Conservation (phyloP, 768 basidiomycete species). For the Harrya chromipes region DNA sequence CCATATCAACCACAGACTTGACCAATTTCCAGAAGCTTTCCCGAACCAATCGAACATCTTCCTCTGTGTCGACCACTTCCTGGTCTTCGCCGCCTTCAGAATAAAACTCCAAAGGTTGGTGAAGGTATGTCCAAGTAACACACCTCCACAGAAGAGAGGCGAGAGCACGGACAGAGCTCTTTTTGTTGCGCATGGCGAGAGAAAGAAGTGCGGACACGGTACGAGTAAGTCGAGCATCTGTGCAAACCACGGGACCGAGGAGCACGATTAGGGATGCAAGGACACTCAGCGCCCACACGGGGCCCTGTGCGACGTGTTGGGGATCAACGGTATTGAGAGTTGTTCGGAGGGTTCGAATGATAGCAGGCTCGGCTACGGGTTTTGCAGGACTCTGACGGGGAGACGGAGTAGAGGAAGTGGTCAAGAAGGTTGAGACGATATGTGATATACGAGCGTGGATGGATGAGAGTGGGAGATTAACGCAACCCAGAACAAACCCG, state of each 20-base stretch:
- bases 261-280: conserved; percentile 63
- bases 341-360: conserved; percentile 64
- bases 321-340: conserved; percentile 57
- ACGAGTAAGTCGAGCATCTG: conserved; percentile 42
- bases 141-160: conserved; percentile 64
- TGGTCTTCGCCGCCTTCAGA: conserved; percentile 25
- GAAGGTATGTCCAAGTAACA: conserved; percentile 63
- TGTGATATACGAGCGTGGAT: conserved; percentile 54
- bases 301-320: conserved; percentile 64
- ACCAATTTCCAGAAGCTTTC: conserved; percentile 49
- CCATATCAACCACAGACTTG: conserved; percentile 51
- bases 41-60: conserved; percentile 28
- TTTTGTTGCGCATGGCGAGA: conserved; percentile 57
- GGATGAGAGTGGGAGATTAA: conserved; percentile 44
- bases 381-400: conserved; percentile 38
- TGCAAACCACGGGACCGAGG: conserved; percentile 53
- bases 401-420: conserved; percentile 35
- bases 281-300: conserved; percentile 73
- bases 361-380: conserved; percentile 42
- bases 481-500: conserved; percentile 57
- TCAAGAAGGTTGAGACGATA: conserved; percentile 47
- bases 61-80: conserved; percentile 15
- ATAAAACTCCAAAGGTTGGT: conserved; percentile 37
- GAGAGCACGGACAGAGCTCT: conserved; percentile 60
- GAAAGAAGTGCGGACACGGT: conserved; percentile 49